phyloP scores from a whole-genome alignment of 2,329 filamentous ascomycete species.

The Stromatinia cepivora region DNA sequence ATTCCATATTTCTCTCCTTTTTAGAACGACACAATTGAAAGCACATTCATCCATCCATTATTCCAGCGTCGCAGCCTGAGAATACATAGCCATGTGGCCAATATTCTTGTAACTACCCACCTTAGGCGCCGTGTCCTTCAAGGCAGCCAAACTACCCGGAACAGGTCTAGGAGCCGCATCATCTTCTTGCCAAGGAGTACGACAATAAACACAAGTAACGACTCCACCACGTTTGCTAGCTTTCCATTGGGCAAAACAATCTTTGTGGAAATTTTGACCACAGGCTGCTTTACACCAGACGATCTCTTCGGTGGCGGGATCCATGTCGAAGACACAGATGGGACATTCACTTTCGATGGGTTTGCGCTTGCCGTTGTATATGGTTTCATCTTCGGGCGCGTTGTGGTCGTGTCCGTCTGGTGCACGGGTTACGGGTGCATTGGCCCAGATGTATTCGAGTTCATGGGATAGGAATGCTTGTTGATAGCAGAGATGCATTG shows the following conservation, averaged over 20 bases:
- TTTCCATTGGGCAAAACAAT: constrained; percentile 57
- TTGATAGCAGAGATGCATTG: constrained; percentile 29
- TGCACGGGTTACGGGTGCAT: constrained; percentile 28
- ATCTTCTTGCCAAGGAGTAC: constrained; percentile 55
- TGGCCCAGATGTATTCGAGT: constrained; percentile 28
- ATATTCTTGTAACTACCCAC: constrained; percentile 30
- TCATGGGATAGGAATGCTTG: constrained; percentile 29
- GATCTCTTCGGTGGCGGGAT: constrained; percentile 44
- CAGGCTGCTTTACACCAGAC: constrained; percentile 60
- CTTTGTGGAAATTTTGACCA: constrained; percentile 54
- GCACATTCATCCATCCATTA: neutral
- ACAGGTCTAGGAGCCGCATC: neutral
- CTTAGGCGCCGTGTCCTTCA: constrained; percentile 29
- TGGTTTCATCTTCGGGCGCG: constrained; percentile 21
- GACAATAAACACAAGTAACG: constrained; percentile 62
- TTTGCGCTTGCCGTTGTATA: constrained; percentile 29
- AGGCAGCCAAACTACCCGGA: constrained; percentile 24
- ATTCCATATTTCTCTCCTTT: neutral
- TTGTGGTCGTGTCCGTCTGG: constrained; percentile 21
- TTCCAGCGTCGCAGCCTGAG: neutral
- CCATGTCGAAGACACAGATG: constrained; percentile 32
- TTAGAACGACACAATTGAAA: neutral
- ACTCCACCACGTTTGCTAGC: constrained; percentile 45
- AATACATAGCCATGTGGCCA: constrained; percentile 26
- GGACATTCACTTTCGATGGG: constrained; percentile 31